Evolutionary conservation across 1,139 yeast genomes (phyloP).

Genomic region (Pichia sp.): DNA sequence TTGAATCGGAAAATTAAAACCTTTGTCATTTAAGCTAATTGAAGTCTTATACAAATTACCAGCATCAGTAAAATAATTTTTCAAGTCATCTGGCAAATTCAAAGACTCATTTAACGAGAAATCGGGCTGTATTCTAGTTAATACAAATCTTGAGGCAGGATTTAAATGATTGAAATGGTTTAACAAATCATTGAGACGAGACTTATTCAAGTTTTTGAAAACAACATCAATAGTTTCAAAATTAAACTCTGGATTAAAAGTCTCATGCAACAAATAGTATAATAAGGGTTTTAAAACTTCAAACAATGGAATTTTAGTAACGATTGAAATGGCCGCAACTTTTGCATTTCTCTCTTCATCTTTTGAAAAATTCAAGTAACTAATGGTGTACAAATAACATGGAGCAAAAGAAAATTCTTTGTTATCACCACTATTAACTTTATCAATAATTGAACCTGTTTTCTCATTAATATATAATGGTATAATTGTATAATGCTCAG

Average conservation of each 20-base stretch:
- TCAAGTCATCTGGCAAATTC: conserved; percentile 12
- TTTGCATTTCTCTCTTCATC: conserved; percentile 41
- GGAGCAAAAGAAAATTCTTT: conserved; percentile 27
- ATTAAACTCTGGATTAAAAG: conserved; percentile 31
- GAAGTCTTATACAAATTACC: conserved; percentile 20
- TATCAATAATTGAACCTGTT: conserved; percentile 40
- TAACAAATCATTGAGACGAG: conserved; percentile 18
- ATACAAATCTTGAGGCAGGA: conserved; percentile 18
- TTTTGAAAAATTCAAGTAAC: conserved; percentile 37
- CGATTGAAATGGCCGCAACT: conserved; percentile 44
- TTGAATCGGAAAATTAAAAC: conserved; percentile 27
- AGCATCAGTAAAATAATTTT: conserved; percentile 15
- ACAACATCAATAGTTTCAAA: conserved; percentile 8
- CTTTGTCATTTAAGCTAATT: conserved; percentile 16
- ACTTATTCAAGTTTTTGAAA: conserved; percentile 18
- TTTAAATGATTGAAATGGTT: conserved; percentile 16
- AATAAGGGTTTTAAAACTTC: conserved; percentile 47
- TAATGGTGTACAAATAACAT: conserved; percentile 45
- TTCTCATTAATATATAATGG: conserved; percentile 37
- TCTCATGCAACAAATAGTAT: conserved; percentile 42
- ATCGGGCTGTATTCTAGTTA: conserved; percentile 21
- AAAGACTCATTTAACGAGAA: conserved; percentile 12
- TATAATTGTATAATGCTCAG: conserved; percentile 46
- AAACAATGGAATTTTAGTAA: conserved; percentile 41
- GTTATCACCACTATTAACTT: conserved; percentile 29